Evolutionary conservation across 129 eudicot species (phyloP).

Genomic region (Glebionis coronaria): DNA sequence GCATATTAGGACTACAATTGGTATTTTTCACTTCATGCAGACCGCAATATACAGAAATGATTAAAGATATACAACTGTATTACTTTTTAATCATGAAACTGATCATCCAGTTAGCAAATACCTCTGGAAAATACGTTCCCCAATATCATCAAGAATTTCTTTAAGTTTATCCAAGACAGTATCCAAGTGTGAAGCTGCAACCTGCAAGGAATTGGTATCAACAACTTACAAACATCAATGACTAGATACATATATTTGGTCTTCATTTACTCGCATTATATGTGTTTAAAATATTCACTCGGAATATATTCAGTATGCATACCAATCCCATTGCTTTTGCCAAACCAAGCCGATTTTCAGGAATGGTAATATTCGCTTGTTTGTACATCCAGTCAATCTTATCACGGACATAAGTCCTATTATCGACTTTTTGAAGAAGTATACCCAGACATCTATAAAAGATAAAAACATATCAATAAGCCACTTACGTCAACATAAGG

Average conservation of each 20-base stretch:
- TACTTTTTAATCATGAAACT: not conserved
- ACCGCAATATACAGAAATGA: not conserved
- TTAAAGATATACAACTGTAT: not conserved
- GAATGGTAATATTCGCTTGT: slow-evolving; percentile 73
- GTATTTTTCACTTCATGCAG: not conserved
- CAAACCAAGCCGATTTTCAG: slow-evolving; percentile 88
- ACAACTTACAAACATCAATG: slow-evolving; percentile 16
- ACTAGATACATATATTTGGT: slow-evolving; percentile 2
- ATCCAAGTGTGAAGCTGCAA: slow-evolving; percentile 97
- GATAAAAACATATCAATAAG: slow-evolving; percentile 20
- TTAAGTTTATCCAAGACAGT: slow-evolving; percentile 93
- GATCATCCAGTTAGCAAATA: slow-evolving; percentile 19
- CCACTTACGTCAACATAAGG: slow-evolving; percentile 10
- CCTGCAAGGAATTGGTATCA: slow-evolving; percentile 41
- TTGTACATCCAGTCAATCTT: slow-evolving; percentile 95
- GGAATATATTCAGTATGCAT: slow-evolving; percentile 13
- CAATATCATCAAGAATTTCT: slow-evolving; percentile 80
- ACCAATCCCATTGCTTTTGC: slow-evolving; percentile 99
- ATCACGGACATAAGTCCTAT: slow-evolving; percentile 76
- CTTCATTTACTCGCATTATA: not conserved
- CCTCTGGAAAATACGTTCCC: slow-evolving; percentile 84
- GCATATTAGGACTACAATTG: not conserved
- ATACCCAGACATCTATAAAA: slow-evolving; percentile 85
- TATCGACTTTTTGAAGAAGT: slow-evolving; percentile 89
- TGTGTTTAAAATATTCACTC: not conserved